A percentile compares a stretch with the other conserved stretches of the same genome.
phyloP scores from a whole-genome alignment of 176 grass and related monocot genomes.

The Eragrostis nindensis region DNA sequence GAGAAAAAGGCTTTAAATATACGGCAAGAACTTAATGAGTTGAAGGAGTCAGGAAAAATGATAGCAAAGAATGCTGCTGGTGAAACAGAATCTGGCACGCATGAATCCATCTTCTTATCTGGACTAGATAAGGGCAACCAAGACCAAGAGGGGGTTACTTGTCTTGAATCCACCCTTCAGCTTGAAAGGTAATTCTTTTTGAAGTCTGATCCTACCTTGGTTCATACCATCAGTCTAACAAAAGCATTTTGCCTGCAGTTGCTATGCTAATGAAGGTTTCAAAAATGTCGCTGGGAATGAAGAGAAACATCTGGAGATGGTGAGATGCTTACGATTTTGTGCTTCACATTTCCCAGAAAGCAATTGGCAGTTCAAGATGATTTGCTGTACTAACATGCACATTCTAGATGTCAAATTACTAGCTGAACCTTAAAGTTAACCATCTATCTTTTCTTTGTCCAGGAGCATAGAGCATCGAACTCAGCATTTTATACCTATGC shows the following conservation, averaged over 20 bases:
- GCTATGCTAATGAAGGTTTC: conserved; percentile 35
- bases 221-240: conserved; percentile 29
- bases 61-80: conserved; percentile 19
- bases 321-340: conserved; percentile 45
- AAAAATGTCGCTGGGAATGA: conserved; percentile 46
- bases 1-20: conserved; percentile 50
- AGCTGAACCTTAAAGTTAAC: neutral
- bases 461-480: neutral
- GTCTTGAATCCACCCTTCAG: conserved; percentile 43
- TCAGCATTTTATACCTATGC: neutral
- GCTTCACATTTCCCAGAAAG: neutral
- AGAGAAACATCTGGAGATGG: conserved; percentile 60
- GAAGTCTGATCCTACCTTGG: neutral
- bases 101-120: conserved; percentile 22
- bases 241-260: conserved; percentile 34
- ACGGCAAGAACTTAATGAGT: conserved; percentile 46
- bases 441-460: neutral
- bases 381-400: neutral
- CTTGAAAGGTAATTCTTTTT: conserved; percentile 48
- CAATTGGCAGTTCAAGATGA: neutral
- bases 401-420: neutral
- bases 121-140: conserved; percentile 40
- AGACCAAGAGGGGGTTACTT: conserved; percentile 32
- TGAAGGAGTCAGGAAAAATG: conserved; percentile 50
- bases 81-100: conserved; percentile 28